Conservation (phyloP, 2,329 filamentous ascomycete species). For the Nigrospora osmanthi region DNA sequence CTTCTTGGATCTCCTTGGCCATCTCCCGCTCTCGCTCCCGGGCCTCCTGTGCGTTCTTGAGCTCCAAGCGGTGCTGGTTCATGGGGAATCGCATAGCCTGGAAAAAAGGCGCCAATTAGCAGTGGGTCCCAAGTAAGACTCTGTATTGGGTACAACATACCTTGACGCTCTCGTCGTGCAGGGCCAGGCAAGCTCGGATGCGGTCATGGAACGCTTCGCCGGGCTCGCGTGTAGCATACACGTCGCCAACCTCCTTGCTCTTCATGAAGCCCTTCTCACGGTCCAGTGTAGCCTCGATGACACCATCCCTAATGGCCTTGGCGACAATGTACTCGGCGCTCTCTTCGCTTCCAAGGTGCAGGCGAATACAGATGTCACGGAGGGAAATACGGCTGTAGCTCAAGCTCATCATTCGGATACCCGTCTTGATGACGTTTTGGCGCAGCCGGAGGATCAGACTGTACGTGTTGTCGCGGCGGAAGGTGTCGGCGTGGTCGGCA, state of each 20-base stretch:
- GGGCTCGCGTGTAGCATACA: slow-evolving; percentile 92
- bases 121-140: neutral
- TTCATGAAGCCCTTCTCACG: slow-evolving; percentile 97
- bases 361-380: slow-evolving; percentile 91
- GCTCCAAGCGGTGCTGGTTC: slow-evolving; percentile 95
- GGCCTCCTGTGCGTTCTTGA: slow-evolving; percentile 98
- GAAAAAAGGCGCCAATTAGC: slow-evolving; percentile 15
- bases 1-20: slow-evolving; percentile 98
- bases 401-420: slow-evolving; percentile 97
- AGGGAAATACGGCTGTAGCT: slow-evolving; percentile 97
- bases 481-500: slow-evolving; percentile 70
- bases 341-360: slow-evolving; percentile 91
- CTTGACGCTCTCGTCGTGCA: slow-evolving; percentile 98
- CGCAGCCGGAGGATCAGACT: slow-evolving; percentile 88
- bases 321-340: slow-evolving; percentile 98
- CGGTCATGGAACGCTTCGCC: slow-evolving; percentile 97
- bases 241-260: slow-evolving; percentile 92
- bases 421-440: slow-evolving; percentile 99
- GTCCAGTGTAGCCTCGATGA: slow-evolving; percentile 91
- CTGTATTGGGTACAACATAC: slow-evolving; percentile 37
- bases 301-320: slow-evolving; percentile 94
- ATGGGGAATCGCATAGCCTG: slow-evolving; percentile 98
- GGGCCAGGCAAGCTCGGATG: slow-evolving; percentile 80
- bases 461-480: slow-evolving; percentile 91
- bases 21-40: slow-evolving; percentile 91